A percentile compares a stretch with the other conserved stretches of the same genome.
Evolutionary conservation across 1,139 yeast genomes (phyloP).

Genomic region (Nakaseomyces sp.): DNA sequence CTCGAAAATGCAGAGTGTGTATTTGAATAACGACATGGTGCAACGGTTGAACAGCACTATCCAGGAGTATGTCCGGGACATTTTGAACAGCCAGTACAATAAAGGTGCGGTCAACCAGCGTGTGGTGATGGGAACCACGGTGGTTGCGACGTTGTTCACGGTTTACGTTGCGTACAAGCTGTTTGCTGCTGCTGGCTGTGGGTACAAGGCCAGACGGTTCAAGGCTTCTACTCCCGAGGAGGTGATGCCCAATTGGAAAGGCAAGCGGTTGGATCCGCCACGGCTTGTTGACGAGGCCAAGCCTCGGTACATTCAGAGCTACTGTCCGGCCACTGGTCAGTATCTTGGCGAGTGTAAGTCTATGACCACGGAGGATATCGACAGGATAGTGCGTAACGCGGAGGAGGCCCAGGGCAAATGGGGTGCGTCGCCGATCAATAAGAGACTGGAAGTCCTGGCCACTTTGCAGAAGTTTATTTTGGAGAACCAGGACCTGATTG

Average conservation of each 20-base stretch:
- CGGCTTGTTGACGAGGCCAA: conserved; percentile 40
- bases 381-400: conserved; percentile 49
- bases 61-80: conserved; percentile 18
- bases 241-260: conserved; percentile 89
- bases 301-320: conserved; percentile 63
- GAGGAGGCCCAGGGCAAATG: conserved; percentile 48
- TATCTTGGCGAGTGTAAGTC: conserved; percentile 64
- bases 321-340: conserved; percentile 96
- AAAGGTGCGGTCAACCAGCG: conserved; percentile 11
- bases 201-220: conserved; percentile 39
- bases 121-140: conserved; percentile 15
- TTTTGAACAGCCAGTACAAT: conserved; percentile 14
- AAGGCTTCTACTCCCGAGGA: conserved; percentile 64
- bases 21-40: conserved; percentile 22
- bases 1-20: conserved; percentile 8
- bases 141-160: conserved; percentile 16
- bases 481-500: conserved; percentile 77
- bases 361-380: conserved; percentile 59
- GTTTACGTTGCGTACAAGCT: conserved; percentile 15
- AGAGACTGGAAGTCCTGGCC: conserved; percentile 60
- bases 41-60: conserved; percentile 24
- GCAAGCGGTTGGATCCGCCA: conserved; percentile 60
- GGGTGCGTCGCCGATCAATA: conserved; percentile 49
- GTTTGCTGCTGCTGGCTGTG: conserved; percentile 10
- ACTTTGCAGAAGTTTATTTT: conserved; percentile 65